Conservation (phyloP, 441 rosid species). For the Pelargonium cotyledonis region DNA sequence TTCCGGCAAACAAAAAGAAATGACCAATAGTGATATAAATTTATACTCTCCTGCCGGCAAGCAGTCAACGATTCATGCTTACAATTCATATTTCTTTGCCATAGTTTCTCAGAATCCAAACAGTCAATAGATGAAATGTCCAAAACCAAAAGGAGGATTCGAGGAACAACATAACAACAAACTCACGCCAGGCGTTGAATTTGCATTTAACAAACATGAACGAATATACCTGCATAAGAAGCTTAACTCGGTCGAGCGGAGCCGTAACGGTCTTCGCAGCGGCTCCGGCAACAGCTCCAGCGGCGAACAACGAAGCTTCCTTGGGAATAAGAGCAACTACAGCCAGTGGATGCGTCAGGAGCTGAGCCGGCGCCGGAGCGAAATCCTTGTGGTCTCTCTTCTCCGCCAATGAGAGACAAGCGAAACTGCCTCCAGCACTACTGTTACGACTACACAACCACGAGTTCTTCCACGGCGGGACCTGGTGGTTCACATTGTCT, state of each 20-base stretch:
- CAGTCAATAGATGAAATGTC: no score
- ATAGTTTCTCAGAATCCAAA: no score
- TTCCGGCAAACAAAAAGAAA: no score
- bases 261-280: slow-evolving; percentile 90
- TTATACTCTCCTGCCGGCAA: no score
- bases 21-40: no score
- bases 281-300: slow-evolving; percentile 93
- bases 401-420: slow-evolving; percentile 53
- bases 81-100: no score
- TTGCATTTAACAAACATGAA: not conserved
- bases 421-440: slow-evolving; percentile 38
- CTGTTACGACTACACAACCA: not conserved
- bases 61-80: no score
- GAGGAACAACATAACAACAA: no score
- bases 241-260: slow-evolving; percentile 93
- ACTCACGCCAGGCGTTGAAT: not conserved
- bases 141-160: no score
- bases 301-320: slow-evolving; percentile 68
- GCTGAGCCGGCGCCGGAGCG: slow-evolving; percentile 67
- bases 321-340: slow-evolving; percentile 53
- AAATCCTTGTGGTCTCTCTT: slow-evolving; percentile 38
- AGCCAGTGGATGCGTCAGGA: slow-evolving; percentile 70
- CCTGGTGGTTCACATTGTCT: slow-evolving; percentile 17
- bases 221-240: slow-evolving; percentile 74
- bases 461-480: no score